Percentiles rank a stretch among this genome's conserved stretches.
These are phyloP conservation scores for Persicaria maculosa DNA, from an alignment of 148 eudicot genomes.

Conservation along the genomic window DNA sequence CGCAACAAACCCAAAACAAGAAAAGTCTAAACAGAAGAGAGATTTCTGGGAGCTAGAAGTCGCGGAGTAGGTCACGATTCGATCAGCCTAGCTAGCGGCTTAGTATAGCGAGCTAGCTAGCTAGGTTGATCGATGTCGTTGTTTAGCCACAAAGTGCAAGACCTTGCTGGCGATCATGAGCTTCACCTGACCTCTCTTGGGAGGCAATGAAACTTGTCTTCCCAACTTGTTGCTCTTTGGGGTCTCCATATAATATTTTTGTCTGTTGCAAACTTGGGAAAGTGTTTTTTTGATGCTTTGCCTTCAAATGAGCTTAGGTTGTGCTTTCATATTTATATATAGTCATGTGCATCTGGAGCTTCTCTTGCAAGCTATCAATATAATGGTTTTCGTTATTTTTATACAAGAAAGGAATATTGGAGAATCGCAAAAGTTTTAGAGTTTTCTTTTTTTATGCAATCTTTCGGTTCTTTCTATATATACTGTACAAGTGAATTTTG, in stretches of 20 bases:
- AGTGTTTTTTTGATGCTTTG: not conserved
- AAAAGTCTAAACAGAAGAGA: too few relatives aligned
- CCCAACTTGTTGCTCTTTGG: not conserved
- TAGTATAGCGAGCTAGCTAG: too few relatives aligned
- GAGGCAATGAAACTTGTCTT: not conserved
- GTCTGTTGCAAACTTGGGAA: not conserved
- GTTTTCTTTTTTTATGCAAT: not conserved
- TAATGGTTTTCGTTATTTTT: not conserved
- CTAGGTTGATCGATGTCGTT: not conserved
- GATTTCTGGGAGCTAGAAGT: too few relatives aligned
- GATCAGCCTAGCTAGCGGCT: too few relatives aligned
- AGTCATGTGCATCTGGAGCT: not conserved
- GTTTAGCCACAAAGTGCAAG: not conserved
- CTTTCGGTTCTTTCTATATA: not conserved
- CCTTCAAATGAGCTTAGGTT: not conserved
- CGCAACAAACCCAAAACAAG: too few relatives aligned
- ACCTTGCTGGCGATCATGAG: not conserved
- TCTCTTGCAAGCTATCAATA: not conserved
- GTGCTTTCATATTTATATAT: not conserved
- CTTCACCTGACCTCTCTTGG: not conserved
- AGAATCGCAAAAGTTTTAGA: not conserved
- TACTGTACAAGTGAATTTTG: not conserved
- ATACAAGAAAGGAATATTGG: not conserved
- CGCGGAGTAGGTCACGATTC: too few relatives aligned
- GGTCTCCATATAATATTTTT: not conserved